phyloP scores from a whole-genome alignment of 2,329 filamentous ascomycete genomes.

The Diaporthe destruens region DNA sequence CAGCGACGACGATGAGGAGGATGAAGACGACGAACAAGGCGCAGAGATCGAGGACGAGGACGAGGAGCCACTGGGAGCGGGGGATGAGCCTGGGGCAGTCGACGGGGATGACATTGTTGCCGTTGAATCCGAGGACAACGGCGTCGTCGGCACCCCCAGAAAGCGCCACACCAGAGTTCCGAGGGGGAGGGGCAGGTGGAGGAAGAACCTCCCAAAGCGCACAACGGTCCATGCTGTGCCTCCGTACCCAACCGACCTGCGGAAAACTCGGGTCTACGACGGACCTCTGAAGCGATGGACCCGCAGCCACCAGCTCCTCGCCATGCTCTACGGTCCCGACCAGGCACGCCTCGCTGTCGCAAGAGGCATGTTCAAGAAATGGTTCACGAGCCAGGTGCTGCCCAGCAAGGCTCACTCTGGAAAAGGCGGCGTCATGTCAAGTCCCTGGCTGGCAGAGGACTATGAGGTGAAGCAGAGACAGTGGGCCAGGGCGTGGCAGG shows the following conservation, averaged over 20 bases:
- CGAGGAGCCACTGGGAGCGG: background rate
- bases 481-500: constrained; percentile 50
- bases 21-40: constrained; percentile 5
- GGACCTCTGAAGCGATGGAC: constrained; percentile 54
- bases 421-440: constrained; percentile 50
- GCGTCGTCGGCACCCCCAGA: background rate
- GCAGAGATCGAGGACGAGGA: constrained; percentile 7
- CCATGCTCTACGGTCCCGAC: constrained; percentile 58
- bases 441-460: constrained; percentile 55
- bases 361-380: constrained; percentile 56
- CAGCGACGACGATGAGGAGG: constrained; percentile 14
- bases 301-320: constrained; percentile 52
- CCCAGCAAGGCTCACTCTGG: constrained; percentile 52
- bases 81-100: background rate
- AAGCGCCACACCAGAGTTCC: constrained; percentile 19
- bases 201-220: constrained; percentile 35
- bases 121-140: constrained; percentile 24
- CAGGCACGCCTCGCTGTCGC: constrained; percentile 51
- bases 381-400: constrained; percentile 56
- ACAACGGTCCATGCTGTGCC: constrained; percentile 49
- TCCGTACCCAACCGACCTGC: constrained; percentile 49
- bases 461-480: constrained; percentile 52
- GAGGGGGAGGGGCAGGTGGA: constrained; percentile 23
- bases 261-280: constrained; percentile 52
- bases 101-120: constrained; percentile 17